A percentile compares a stretch with the other conserved stretches of the same genome.
These are phyloP conservation scores for Diplodia seriata DNA, from an alignment of 2,329 filamentous ascomycete genomes.

Conservation along the genomic window DNA sequence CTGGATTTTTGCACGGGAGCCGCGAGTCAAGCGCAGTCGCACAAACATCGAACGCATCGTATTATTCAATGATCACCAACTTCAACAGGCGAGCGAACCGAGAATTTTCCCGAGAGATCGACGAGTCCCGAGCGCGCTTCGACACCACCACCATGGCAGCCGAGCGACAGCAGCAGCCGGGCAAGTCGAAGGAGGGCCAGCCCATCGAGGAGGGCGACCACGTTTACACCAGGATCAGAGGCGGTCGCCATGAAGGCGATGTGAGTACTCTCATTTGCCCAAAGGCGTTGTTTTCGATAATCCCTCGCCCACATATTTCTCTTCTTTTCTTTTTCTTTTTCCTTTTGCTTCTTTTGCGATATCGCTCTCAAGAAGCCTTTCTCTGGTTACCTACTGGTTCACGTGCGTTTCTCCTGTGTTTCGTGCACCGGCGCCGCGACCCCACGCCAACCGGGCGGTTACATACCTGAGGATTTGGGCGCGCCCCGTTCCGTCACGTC, in stretches of 20 bases:
- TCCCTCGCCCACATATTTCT: not conserved
- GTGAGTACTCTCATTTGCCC: slow-evolving; percentile 34
- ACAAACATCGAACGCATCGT: not conserved
- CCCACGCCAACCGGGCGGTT: not conserved
- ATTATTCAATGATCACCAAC: slow-evolving; percentile 11
- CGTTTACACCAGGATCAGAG: slow-evolving; percentile 51
- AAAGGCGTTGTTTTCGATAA: not conserved
- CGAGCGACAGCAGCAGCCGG: slow-evolving; percentile 19
- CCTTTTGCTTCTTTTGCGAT: not conserved
- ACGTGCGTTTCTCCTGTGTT: slow-evolving; percentile 15
- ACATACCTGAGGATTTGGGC: not conserved
- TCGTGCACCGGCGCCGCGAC: not conserved
- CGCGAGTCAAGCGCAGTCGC: not conserved
- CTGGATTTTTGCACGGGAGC: not conserved
- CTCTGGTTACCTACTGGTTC: too few relatives aligned
- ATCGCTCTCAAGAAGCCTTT: not conserved
- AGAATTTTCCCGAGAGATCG: slow-evolving; percentile 30
- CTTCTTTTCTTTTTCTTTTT: not conserved
- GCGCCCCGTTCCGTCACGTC: not conserved
- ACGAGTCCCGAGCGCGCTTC: slow-evolving; percentile 21
- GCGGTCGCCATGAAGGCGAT: slow-evolving; percentile 51
- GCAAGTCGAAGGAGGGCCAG: slow-evolving; percentile 48
- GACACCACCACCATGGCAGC: slow-evolving; percentile 32
- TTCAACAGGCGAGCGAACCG: slow-evolving; percentile 28
- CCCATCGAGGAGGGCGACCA: slow-evolving; percentile 50